Base-by-base conservation (phyloP, 495 filamentous ascomycete species). In the Tuber indicum region DNA sequence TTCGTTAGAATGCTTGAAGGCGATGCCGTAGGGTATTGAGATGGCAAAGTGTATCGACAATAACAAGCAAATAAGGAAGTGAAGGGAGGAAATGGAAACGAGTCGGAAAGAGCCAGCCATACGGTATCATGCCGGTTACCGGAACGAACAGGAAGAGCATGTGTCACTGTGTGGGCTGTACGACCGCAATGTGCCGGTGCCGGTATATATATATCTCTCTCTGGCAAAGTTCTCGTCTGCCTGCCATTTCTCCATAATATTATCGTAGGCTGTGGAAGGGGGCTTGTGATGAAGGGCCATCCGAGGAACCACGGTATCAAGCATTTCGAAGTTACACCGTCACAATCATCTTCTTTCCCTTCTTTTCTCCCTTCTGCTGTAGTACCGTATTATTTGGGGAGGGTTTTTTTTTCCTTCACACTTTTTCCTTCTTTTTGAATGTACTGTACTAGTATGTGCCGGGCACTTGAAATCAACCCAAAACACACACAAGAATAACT, bases 291-390 rank as follows among this genome's bases (percentile, higher is more conserved):
- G 58, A 66, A 66, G 58, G 58, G 1, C n/a, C 58, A 66, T 66
- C n/a, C 58, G 10, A 66, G 58, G 58, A 21, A 66, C 3, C 2
- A 66, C 58, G 10, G 58, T 66, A 66, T 32, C 58, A 32, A 66
- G 58, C 58, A 32, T 66, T 16, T 32, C 5, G 58, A 32, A 66
- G n/a, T 66, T 66, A 66, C 58, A 66, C 26, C 58, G n/a, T 32
- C 14, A 58, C 52, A 66, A 26, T 47, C 77, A 71, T 73, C 75
- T 76, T 74, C 44, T 74, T 74, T 47, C 77, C 23, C 52, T 62
- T 26, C n/a, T 32, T 62, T n/a, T 16, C 12, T 66, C n/a, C n/a
- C 58, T 12, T 32, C 23, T 66, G 58, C 26, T 66, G 23, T 41
- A 41, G 39, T 41, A 41, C 19, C 23, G 49, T 52, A 52, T 62